Conservation (phyloP, 208 protist species). For the Trypanosomatidae sp. region DNA sequence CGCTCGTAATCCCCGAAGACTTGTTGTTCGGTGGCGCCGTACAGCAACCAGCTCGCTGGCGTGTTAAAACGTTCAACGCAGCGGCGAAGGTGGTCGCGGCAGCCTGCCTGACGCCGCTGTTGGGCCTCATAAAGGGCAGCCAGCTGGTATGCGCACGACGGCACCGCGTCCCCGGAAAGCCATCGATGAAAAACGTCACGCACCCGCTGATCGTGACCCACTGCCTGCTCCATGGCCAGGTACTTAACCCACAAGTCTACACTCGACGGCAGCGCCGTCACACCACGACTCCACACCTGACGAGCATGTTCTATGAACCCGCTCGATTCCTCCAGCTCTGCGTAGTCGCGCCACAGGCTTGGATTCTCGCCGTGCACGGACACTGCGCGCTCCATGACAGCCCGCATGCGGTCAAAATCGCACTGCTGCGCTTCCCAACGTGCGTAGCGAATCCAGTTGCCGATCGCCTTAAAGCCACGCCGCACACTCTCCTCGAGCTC, state of each 20-base stretch:
- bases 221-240: conserved; percentile 96
- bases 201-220: conserved; percentile 86
- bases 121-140: conserved; percentile 93
- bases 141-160: conserved; percentile 89
- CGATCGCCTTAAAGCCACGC: conserved; percentile 69
- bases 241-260: conserved; percentile 98
- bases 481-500: conserved; percentile 95
- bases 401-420: conserved; percentile 95
- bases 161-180: conserved; percentile 70
- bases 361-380: conserved; percentile 89
- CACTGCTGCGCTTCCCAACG: conserved; percentile 97
- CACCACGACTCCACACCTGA: conserved; percentile 97
- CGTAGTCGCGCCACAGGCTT: conserved; percentile 97
- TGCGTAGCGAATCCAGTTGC: conserved; percentile 97
- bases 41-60: conserved; percentile 88
- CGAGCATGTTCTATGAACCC: conserved; percentile 97
- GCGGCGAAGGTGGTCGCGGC: conserved; percentile 56
- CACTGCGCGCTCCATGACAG: conserved; percentile 95
- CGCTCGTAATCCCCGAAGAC: conserved; percentile 53
- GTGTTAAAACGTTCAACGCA: conserved; percentile 72
- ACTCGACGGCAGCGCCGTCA: conserved; percentile 94
- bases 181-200: conserved; percentile 97
- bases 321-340: conserved; percentile 98
- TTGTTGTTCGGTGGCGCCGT: conserved; percentile 81
- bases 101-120: conserved; percentile 34